A percentile compares a stretch with the other conserved stretches of the same genome.
phyloP scores from a whole-genome alignment of 2,329 filamentous ascomycete genomes.

The Sclerotinia sclerotiorum region DNA sequence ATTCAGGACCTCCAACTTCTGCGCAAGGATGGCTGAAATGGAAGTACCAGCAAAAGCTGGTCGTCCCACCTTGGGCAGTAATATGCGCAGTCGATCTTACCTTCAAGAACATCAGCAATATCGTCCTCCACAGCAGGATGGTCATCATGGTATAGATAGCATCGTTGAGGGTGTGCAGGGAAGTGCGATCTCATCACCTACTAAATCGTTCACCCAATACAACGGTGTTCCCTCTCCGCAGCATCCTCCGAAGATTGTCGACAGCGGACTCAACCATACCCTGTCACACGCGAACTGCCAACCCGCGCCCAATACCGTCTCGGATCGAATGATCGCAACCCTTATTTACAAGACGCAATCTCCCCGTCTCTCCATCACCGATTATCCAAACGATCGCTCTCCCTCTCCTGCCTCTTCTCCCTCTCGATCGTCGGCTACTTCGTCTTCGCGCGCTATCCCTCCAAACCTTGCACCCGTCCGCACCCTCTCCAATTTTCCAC shows the following conservation, averaged over 20 bases:
- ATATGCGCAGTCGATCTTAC: slow-evolving; percentile 61
- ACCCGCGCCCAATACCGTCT: slow-evolving; percentile 49
- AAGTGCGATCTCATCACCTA: slow-evolving; percentile 42
- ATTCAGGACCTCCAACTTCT: background rate
- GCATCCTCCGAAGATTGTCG: slow-evolving; percentile 59
- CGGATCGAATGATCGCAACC: slow-evolving; percentile 59
- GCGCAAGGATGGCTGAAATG: slow-evolving; percentile 11
- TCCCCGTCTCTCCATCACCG: slow-evolving; percentile 40
- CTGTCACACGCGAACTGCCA: slow-evolving; percentile 64
- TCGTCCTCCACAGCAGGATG: slow-evolving; percentile 52
- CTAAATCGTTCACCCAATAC: slow-evolving; percentile 51
- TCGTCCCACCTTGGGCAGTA: slow-evolving; percentile 36
- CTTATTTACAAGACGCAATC: slow-evolving; percentile 59
- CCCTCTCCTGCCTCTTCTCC: slow-evolving; percentile 38
- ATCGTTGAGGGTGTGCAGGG: slow-evolving; percentile 57
- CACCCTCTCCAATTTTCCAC: slow-evolving; percentile 57
- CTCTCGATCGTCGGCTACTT: slow-evolving; percentile 15
- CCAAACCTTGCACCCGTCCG: slow-evolving; percentile 56
- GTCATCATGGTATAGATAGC: slow-evolving; percentile 62
- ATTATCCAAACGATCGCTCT: slow-evolving; percentile 42
- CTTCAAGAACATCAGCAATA: slow-evolving; percentile 64
- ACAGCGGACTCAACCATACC: slow-evolving; percentile 61
- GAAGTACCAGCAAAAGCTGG: slow-evolving; percentile 27
- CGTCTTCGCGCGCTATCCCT: slow-evolving; percentile 32
- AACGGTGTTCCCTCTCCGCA: slow-evolving; percentile 61